Conservation (phyloP, 2,329 filamentous ascomycete species). For the Ascochyta lentis region DNA sequence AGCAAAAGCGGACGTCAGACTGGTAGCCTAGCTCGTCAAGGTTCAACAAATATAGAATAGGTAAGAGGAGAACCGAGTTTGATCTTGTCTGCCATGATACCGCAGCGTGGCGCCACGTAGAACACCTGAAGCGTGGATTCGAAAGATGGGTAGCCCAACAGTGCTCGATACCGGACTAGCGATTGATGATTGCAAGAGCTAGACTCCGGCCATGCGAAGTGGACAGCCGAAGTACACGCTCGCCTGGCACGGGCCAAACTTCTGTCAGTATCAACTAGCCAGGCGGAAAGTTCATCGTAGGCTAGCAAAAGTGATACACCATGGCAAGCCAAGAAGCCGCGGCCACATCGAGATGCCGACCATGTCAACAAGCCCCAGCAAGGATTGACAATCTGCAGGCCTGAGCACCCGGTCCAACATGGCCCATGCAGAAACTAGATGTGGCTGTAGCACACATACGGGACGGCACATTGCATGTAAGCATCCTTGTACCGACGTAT, state of each 20-base stretch:
- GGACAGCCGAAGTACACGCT: constrained; percentile 5
- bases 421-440: constrained; percentile 7
- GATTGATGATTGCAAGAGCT: constrained; percentile 17
- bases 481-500: constrained; percentile 1
- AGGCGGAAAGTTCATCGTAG: constrained; percentile 7
- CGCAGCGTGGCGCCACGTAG: constrained; percentile 17
- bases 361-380: constrained; percentile 1
- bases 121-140: constrained; percentile 5
- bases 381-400: constrained; percentile 9
- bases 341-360: constrained; percentile 9
- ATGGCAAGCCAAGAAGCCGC: constrained; percentile 6
- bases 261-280: constrained; percentile 13
- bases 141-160: constrained; percentile 11
- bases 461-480: constrained; percentile 5
- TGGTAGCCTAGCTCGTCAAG: constrained; percentile 9
- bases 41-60: constrained; percentile 17
- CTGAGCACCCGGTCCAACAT: constrained; percentile 1
- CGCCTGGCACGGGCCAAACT: constrained; percentile 12
- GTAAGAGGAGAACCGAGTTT: constrained; percentile 19
- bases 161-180: constrained; percentile 16
- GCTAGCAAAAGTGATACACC: constrained; percentile 16
- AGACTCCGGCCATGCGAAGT: constrained; percentile 7
- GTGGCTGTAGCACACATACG: constrained; percentile 11
- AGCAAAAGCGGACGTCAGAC: constrained; percentile 6
- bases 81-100: constrained; percentile 9